Conservation (phyloP, 441 rosid species). For the Geranium incanum region DNA sequence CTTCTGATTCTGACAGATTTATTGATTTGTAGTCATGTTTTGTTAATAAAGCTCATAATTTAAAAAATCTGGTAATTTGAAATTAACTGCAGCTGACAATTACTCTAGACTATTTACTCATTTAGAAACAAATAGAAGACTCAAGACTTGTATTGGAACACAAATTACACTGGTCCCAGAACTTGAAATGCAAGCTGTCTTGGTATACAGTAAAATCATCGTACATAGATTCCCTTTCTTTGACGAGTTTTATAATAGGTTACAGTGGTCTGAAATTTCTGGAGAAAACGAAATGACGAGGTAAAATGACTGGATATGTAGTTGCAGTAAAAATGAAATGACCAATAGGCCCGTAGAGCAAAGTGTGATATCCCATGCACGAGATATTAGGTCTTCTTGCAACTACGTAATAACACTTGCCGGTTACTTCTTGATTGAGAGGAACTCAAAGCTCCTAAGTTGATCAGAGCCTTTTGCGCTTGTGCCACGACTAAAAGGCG, state of each 20-base stretch:
- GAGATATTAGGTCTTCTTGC: constrained; percentile 9
- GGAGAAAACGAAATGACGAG: neutral
- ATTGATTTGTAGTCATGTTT: too few relatives aligned
- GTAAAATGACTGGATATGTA: constrained; percentile 15
- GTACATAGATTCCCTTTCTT: constrained; percentile 17
- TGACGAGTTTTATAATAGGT: constrained; percentile 15
- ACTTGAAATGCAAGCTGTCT: neutral
- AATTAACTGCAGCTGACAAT: too few relatives aligned
- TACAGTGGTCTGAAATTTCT: constrained; percentile 21
- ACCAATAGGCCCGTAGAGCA: constrained; percentile 18
- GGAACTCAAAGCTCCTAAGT: constrained; percentile 76
- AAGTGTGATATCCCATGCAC: constrained; percentile 27
- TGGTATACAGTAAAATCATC: constrained; percentile 16
- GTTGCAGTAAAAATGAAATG: constrained; percentile 15
- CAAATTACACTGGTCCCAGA: neutral
- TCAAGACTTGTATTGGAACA: neutral
- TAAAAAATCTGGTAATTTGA: too few relatives aligned
- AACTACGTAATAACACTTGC: constrained; percentile 7
- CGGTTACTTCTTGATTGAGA: constrained; percentile 57
- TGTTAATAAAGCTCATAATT: too few relatives aligned
- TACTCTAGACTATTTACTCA: too few relatives aligned
- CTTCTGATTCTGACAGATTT: too few relatives aligned
- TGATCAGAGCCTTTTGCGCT: constrained; percentile 45
- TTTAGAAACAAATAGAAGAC: neutral
- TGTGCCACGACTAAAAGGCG: constrained; percentile 47